These are phyloP conservation scores for Boletus coccyginus DNA, from an alignment of 768 basidiomycete species.

Conservation along the genomic window DNA sequence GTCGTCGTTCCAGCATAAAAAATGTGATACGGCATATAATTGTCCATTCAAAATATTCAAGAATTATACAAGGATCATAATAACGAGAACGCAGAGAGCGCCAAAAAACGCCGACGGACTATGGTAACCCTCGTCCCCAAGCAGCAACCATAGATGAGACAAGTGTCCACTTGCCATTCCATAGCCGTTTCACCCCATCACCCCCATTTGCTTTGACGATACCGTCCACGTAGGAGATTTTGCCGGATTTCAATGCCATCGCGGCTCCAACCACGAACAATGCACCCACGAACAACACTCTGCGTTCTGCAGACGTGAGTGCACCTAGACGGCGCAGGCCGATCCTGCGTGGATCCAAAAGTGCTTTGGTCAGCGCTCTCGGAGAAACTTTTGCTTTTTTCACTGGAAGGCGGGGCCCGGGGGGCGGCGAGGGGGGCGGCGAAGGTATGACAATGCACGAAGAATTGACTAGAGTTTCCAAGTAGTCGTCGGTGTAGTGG, in stretches of 20 bases:
- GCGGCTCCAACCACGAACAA: constrained; percentile 70
- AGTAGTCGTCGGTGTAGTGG: constrained; percentile 26
- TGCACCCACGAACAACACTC: constrained; percentile 55
- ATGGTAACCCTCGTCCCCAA: constrained; percentile 28
- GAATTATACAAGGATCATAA: background rate
- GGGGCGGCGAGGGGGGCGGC: constrained; percentile 21
- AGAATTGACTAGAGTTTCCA: constrained; percentile 25
- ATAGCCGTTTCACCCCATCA: constrained; percentile 24
- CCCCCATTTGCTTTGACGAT: constrained; percentile 11
- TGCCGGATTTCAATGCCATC: constrained; percentile 41
- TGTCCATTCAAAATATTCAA: background rate
- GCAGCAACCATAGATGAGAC: constrained; percentile 23
- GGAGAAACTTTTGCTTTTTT: constrained; percentile 20
- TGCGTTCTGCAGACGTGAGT: constrained; percentile 28
- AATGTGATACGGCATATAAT: background rate
- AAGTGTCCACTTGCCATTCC: constrained; percentile 23
- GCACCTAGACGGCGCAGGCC: constrained; percentile 21
- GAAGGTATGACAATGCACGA: constrained; percentile 25
- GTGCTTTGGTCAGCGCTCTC: constrained; percentile 4
- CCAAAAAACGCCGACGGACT: background rate
- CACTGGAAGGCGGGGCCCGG: constrained; percentile 5
- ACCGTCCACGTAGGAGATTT: constrained; percentile 11
- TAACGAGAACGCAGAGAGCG: background rate
- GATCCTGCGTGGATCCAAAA: constrained; percentile 17
- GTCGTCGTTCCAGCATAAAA: too few species aligned